phyloP scores from a whole-genome alignment of 805 yeast species.

The Metschnikowia lochheadii region DNA sequence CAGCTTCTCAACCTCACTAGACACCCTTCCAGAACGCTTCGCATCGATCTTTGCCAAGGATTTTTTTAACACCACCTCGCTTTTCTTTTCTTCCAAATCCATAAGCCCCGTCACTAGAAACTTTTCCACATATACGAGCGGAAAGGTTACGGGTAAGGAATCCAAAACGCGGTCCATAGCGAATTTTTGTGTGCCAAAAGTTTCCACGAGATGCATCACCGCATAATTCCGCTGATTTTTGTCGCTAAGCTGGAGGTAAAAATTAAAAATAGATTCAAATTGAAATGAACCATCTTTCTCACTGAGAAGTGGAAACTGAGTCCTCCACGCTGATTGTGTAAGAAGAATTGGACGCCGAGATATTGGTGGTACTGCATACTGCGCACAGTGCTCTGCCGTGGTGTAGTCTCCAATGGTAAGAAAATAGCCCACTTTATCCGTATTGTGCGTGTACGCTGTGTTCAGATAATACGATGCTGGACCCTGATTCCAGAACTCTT shows the following conservation, averaged over 20 bases:
- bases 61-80: conserved; percentile 22
- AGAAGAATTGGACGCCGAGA: conserved; percentile 20
- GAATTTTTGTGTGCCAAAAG: conserved; percentile 21
- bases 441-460: neutral
- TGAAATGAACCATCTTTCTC: conserved; percentile 3
- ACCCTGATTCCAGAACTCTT: neutral
- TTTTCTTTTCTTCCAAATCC: conserved; percentile 18
- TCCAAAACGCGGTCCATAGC: conserved; percentile 24
- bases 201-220: conserved; percentile 26
- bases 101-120: conserved; percentile 22
- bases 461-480: conserved; percentile 1
- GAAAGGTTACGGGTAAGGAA: conserved; percentile 29
- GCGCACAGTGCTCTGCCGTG: conserved; percentile 31
- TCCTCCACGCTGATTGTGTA: neutral
- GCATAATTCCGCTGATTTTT: conserved; percentile 13
- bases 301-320: neutral
- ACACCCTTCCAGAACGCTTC: conserved; percentile 18
- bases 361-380: conserved; percentile 20
- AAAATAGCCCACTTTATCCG: conserved; percentile 2
- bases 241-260: conserved; percentile 16
- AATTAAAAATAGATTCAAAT: conserved; percentile 17
- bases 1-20: conserved; percentile 18
- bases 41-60: conserved; percentile 28
- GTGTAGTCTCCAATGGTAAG: conserved; percentile 28
- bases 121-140: conserved; percentile 26